These are phyloP conservation scores for Podospora pseudocomata DNA, from an alignment of 495 filamentous ascomycete genomes.

Conservation along the genomic window DNA sequence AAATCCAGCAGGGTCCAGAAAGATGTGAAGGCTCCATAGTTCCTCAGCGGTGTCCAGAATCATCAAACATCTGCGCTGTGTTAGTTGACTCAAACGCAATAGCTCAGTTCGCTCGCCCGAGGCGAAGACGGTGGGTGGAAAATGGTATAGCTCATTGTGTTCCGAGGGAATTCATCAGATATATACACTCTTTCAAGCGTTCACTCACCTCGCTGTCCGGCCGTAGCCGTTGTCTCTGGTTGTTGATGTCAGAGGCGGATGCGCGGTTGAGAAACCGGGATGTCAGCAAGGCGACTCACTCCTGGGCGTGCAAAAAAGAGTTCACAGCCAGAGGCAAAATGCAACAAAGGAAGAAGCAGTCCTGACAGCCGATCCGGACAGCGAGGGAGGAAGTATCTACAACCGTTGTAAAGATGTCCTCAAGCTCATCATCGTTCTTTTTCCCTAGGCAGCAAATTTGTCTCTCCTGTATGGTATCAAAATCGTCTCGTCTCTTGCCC, in stretches of 20 bases:
- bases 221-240: conserved; percentile 33
- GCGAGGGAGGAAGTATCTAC: conserved; percentile 27
- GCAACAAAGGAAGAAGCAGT: conserved; percentile 12
- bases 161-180: conserved; percentile 37
- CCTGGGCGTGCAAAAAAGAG: conserved; percentile 6
- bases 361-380: conserved; percentile 30
- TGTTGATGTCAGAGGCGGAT: conserved; percentile 24
- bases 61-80: conserved; percentile 20
- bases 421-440: conserved; percentile 16
- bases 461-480: conserved; percentile 18
- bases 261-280: conserved; percentile 12
- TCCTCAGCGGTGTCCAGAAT: not conserved
- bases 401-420: conserved; percentile 18
- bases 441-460: conserved; percentile 19
- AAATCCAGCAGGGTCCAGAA: conserved; percentile 1
- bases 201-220: conserved; percentile 51
- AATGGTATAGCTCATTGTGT: conserved; percentile 30
- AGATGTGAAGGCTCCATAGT: not conserved
- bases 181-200: conserved; percentile 41
- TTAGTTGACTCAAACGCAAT: conserved; percentile 23
- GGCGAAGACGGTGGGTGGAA: conserved; percentile 9
- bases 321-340: conserved; percentile 10
- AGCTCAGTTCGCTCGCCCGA: conserved; percentile 11
- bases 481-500: not conserved
- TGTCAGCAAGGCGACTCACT: conserved; percentile 16